A percentile compares a stretch with the other conserved stretches of the same genome.
Evolutionary conservation across 163 green algal species (phyloP).

Genomic region (Chlamydomonas reinhardtii): DNA sequence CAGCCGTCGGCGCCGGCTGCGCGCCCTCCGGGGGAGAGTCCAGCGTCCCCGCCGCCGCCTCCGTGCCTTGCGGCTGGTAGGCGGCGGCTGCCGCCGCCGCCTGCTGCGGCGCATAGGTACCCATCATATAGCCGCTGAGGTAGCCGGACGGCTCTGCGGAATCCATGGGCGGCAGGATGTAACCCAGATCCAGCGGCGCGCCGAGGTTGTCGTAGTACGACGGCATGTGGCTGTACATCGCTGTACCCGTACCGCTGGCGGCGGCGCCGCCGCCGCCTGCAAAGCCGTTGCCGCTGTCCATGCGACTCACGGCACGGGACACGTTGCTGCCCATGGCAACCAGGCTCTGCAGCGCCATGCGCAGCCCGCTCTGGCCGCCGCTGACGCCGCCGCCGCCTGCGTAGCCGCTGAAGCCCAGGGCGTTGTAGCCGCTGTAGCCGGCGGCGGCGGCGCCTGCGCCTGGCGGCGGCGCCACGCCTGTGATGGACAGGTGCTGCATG

Average conservation of each 20-base stretch:
- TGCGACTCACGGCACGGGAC: not conserved
- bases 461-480: too few relatives aligned
- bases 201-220: conserved; percentile 39
- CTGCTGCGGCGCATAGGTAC: too few relatives aligned
- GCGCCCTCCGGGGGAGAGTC: too few relatives aligned
- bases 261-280: too few relatives aligned
- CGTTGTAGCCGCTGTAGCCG: not conserved
- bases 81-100: too few relatives aligned
- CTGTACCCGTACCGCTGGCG: too few relatives aligned
- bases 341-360: not conserved
- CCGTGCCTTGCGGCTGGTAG: too few relatives aligned
- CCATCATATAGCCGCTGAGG: not conserved
- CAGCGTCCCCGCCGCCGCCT: too few relatives aligned
- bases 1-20: too few relatives aligned
- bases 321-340: not conserved
- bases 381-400: not conserved
- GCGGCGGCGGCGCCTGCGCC: too few relatives aligned
- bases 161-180: conserved; percentile 28
- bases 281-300: not conserved
- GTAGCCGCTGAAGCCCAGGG: not conserved
- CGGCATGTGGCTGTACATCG: conserved; percentile 12
- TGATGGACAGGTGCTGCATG: not conserved
- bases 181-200: conserved; percentile 25
- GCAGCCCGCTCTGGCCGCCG: not conserved
- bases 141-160: conserved; percentile 14